phyloP scores from a whole-genome alignment of 2,329 filamentous ascomycete genomes.

The Mollisia scopiformis region DNA sequence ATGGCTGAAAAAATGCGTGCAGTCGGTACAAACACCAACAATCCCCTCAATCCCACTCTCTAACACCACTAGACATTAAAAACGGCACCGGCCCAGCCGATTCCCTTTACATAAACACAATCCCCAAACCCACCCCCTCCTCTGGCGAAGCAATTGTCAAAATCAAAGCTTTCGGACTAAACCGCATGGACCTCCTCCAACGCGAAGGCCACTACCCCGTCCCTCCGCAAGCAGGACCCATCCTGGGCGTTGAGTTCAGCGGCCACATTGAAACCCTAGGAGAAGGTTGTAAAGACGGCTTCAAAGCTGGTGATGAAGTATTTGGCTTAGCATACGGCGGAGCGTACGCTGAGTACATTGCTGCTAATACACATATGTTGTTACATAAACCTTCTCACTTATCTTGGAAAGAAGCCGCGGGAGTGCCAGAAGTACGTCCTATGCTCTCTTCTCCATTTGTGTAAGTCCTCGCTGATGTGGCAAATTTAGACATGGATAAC shows the following conservation, averaged over 20 bases:
- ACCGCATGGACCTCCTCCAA: conserved; percentile 82
- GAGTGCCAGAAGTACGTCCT: conserved; percentile 70
- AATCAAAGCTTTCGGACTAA: conserved; percentile 82
- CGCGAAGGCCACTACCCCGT: conserved; percentile 74
- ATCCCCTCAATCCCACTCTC: neutral
- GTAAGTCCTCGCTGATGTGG: neutral
- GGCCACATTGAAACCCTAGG: conserved; percentile 65
- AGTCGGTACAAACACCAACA: conserved; percentile 25
- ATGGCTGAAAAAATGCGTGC: conserved; percentile 35
- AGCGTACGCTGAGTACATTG: conserved; percentile 86
- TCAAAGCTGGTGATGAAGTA: conserved; percentile 77
- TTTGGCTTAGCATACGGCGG: conserved; percentile 91
- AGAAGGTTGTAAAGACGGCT: conserved; percentile 52
- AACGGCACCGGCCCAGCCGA: conserved; percentile 57
- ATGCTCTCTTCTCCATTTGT: neutral
- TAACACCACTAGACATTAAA: conserved; percentile 48
- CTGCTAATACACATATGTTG: conserved; percentile 77
- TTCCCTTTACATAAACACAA: conserved; percentile 62
- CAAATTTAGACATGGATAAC: conserved; percentile 74
- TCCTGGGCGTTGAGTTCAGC: conserved; percentile 78
- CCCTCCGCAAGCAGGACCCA: conserved; percentile 69
- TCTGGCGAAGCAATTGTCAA: conserved; percentile 77
- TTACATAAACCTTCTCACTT: conserved; percentile 77
- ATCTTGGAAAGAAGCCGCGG: conserved; percentile 75
- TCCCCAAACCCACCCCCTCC: conserved; percentile 52